Evolutionary conservation across 2,329 filamentous ascomycete species (phyloP), one percentile per base, ranked within the genome.

Genomic region (Didymella exigua): DNA sequence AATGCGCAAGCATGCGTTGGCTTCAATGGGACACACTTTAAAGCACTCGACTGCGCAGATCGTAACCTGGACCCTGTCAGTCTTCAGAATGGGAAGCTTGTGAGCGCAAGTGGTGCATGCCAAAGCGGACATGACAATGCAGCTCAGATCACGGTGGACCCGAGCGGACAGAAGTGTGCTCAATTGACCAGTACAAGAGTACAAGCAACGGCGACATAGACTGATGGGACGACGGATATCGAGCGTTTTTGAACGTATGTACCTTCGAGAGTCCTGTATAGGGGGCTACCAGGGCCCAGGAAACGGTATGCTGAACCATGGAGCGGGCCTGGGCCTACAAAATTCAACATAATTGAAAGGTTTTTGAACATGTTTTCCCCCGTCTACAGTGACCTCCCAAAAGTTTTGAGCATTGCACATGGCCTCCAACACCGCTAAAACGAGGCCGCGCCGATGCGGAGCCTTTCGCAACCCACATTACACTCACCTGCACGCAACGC

Each of bases 21-120:
- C 11, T 77, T 76, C 67, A 77, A 77, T 56, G 71, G 73, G 27
- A 77, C 72, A 7, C 64, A 67, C 18, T 76, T 78, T 63, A 60
- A 63, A 19, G 75, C 76, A 8, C 66, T 72, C 53, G 73, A 75
- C 61, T 78, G 76, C 24, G 34, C 54, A 13, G 46, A 36, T 10
- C 24, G 38, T 11, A 54, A 51, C 30, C 31, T 63, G 16, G 59
- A 61, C 19, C 61, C 61, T 18, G 56, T 62, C 6, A 58, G 37
- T 16, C 59, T 62, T 27, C 21, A 46, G 26, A 54, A 62, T 30
- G 55, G 58, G 4, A 50, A 61, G 43, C 36, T 61, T 9, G 42
- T 59, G 8, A 58, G 51, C 30, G 56, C 56, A 14, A 59, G 59
- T 42, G 59, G 52, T 6, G 59, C 57, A 6, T 64, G 55, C 29